A percentile compares a stretch with the other conserved stretches of the same genome.
Conservation (phyloP, 1,284 basidiomycete genomes). For the Quambalaria eucalypti region DNA sequence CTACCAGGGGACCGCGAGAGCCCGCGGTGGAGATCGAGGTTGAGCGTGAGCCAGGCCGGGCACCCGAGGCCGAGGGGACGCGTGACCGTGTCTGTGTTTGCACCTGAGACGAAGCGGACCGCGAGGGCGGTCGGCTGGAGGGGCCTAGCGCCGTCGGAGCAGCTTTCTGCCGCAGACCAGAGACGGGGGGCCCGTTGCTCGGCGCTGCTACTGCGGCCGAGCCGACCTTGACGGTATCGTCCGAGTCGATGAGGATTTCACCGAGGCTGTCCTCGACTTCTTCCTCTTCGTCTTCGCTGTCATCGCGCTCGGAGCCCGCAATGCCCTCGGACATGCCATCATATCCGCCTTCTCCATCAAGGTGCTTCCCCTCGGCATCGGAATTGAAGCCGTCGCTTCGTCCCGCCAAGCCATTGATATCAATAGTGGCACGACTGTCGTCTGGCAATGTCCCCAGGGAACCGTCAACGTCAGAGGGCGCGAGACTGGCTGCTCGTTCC, state of each 20-base stretch:
- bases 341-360: not conserved
- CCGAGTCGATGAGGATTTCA: not conserved
- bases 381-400: not conserved
- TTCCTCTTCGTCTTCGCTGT: constrained; percentile 1
- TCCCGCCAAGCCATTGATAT: not conserved
- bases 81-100: too few species aligned
- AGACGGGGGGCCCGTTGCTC: too few species aligned
- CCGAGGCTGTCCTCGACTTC: constrained; percentile 4
- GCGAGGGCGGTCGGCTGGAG: too few species aligned
- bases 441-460: constrained; percentile 8
- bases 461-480: not conserved
- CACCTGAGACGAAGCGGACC: too few species aligned
- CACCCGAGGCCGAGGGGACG: too few species aligned
- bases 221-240: not conserved
- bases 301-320: not conserved
- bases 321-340: not conserved
- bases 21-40: too few species aligned
- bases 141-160: too few species aligned
- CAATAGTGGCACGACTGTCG: constrained; percentile 16
- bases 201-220: not conserved
- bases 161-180: too few species aligned
- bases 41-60: too few species aligned
- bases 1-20: too few species aligned
- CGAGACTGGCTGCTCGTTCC: not conserved
- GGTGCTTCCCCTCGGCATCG: not conserved